Evolutionary conservation across 2,329 filamentous ascomycete genomes (phyloP).

Genomic region (Aspergillus oerlinghausenensis): DNA sequence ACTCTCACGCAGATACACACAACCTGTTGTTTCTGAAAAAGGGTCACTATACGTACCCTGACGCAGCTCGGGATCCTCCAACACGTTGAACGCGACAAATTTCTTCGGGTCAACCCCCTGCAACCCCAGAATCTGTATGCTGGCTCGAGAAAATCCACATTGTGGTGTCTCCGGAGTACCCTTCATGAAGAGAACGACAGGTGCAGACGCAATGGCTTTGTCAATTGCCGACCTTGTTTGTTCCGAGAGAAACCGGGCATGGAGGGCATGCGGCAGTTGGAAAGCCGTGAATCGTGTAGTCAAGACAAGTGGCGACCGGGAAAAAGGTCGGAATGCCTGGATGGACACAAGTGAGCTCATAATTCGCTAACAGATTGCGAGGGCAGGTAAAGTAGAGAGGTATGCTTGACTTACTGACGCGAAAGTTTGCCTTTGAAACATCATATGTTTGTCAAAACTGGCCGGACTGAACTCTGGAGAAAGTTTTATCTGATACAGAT

Average conservation of each 20-base stretch:
- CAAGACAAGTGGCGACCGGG: slow-evolving; percentile 20
- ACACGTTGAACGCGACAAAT: slow-evolving; percentile 96
- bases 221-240: slow-evolving; percentile 81
- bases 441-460: background rate
- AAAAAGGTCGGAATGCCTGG: slow-evolving; percentile 29
- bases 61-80: slow-evolving; percentile 84
- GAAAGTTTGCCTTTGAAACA: background rate
- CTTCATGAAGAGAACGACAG: slow-evolving; percentile 99
- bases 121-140: slow-evolving; percentile 88
- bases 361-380: background rate
- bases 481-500: background rate
- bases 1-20: background rate
- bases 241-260: slow-evolving; percentile 67
- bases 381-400: background rate
- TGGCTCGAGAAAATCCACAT: slow-evolving; percentile 93
- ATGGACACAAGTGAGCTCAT: background rate
- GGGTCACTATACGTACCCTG: slow-evolving; percentile 54
- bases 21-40: background rate
- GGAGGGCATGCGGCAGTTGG: slow-evolving; percentile 36
- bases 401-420: background rate
- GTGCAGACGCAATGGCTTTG: slow-evolving; percentile 78
- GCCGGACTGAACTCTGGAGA: background rate
- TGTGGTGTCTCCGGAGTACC: slow-evolving; percentile 93
- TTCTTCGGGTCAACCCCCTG: slow-evolving; percentile 94
- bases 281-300: slow-evolving; percentile 18